A percentile compares a stretch with the other conserved stretches of the same genome.
Evolutionary conservation across 805 yeast genomes (phyloP).

Genomic region (Teunomyces panamensis): DNA sequence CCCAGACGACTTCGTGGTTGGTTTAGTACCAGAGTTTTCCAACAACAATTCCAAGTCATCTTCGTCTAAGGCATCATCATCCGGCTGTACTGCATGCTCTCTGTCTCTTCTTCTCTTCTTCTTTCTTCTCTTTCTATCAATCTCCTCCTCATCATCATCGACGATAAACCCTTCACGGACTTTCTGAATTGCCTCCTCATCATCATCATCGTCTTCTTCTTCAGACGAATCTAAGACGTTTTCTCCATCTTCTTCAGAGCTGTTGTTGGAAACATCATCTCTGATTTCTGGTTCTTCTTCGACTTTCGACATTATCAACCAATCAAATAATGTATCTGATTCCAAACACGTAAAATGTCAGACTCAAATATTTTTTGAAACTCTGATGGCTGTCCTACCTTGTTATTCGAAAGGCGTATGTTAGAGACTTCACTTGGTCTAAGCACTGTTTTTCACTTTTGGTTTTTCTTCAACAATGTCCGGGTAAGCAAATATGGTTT

Average conservation of each 20-base stretch:
- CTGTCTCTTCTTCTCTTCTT: slow-evolving; percentile 40
- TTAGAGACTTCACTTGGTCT: not conserved
- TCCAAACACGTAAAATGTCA: slow-evolving; percentile 2
- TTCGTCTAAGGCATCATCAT: slow-evolving; percentile 78
- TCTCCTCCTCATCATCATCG: slow-evolving; percentile 65
- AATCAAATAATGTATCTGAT: slow-evolving; percentile 4
- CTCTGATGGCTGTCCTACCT: not conserved
- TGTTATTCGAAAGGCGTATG: slow-evolving; percentile 1
- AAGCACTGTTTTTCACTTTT: not conserved
- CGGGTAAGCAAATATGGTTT: slow-evolving; percentile 1
- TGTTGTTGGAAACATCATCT: slow-evolving; percentile 27
- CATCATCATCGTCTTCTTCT: slow-evolving; percentile 82
- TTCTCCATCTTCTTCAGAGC: slow-evolving; percentile 35
- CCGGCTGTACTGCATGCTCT: slow-evolving; percentile 27
- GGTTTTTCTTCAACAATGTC: slow-evolving; percentile 4
- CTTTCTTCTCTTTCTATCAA: slow-evolving; percentile 27
- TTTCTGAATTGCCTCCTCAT: slow-evolving; percentile 81
- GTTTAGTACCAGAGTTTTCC: slow-evolving; percentile 83
- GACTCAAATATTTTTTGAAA: not conserved
- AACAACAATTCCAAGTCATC: slow-evolving; percentile 90
- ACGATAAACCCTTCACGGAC: slow-evolving; percentile 92
- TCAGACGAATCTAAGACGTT: slow-evolving; percentile 66
- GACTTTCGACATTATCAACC: slow-evolving; percentile 28
- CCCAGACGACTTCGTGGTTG: slow-evolving; percentile 33
- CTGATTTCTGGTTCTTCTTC: slow-evolving; percentile 38